These are phyloP conservation scores for Penicillium egyptiacum DNA, from an alignment of 495 filamentous ascomycete genomes.

Conservation along the genomic window DNA sequence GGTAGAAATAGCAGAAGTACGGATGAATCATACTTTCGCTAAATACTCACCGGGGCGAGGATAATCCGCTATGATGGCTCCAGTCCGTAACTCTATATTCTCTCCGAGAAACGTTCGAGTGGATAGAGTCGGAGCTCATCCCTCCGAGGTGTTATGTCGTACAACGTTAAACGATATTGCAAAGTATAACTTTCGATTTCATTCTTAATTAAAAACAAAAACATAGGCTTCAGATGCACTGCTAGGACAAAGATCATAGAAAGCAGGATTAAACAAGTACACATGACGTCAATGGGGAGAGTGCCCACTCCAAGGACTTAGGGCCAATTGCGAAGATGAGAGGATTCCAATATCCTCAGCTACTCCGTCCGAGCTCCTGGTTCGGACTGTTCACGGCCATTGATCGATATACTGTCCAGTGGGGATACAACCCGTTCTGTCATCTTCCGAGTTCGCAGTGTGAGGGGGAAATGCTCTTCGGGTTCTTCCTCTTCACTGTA, in stretches of 20 bases:
- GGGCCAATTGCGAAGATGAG: constrained; percentile 3
- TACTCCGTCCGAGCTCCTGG: background rate
- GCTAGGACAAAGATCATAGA: constrained; percentile 5
- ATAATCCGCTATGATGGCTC: background rate
- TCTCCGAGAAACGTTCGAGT: background rate
- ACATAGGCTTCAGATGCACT: constrained; percentile 22
- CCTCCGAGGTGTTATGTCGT: background rate
- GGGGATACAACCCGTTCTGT: constrained; percentile 41
- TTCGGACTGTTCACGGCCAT: constrained; percentile 24
- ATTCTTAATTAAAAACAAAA: constrained; percentile 7
- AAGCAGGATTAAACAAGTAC: constrained; percentile 7
- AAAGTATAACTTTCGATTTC: background rate
- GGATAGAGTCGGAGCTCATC: constrained; percentile 4
- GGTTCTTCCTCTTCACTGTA: constrained; percentile 89
- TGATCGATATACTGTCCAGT: constrained; percentile 44
- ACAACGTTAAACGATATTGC: too few relatives aligned
- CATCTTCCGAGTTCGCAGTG: constrained; percentile 55
- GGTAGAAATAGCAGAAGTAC: constrained; percentile 22
- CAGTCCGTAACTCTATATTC: constrained; percentile 5
- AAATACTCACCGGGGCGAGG: constrained; percentile 1
- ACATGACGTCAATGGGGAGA: constrained; percentile 17
- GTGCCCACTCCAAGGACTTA: background rate
- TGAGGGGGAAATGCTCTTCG: constrained; percentile 90
- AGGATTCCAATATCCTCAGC: constrained; percentile 1
- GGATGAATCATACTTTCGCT: background rate